phyloP scores from a whole-genome alignment of 1,284 basidiomycete genomes.

The Butyriboletus appendiculatus region DNA sequence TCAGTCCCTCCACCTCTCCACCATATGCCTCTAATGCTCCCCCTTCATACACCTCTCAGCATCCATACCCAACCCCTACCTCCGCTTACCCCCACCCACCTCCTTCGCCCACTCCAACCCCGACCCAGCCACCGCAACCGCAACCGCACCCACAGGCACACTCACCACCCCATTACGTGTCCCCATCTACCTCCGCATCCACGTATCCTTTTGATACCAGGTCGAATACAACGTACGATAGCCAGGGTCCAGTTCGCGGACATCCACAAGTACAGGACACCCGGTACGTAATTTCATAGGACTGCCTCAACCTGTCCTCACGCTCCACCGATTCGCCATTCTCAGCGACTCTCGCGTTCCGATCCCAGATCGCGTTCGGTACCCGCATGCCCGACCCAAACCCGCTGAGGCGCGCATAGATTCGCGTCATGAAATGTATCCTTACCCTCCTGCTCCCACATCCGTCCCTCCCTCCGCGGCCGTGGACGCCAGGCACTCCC shows the following conservation, averaged over 20 bases:
- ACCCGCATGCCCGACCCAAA: constrained; percentile 25
- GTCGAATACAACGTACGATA: constrained; percentile 20
- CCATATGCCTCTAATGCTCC: constrained; percentile 17
- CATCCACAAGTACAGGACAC: constrained; percentile 26
- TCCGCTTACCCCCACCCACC: constrained; percentile 32
- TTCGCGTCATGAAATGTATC: constrained; percentile 31
- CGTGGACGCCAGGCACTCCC: constrained; percentile 24
- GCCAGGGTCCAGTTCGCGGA: constrained; percentile 16
- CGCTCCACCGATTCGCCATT: constrained; percentile 11
- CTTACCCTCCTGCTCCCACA: constrained; percentile 17
- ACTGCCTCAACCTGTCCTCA: not conserved
- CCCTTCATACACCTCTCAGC: constrained; percentile 23
- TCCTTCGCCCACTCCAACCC: constrained; percentile 31
- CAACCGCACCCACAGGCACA: constrained; percentile 18
- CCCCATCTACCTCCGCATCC: constrained; percentile 23
- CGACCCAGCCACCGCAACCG: constrained; percentile 23
- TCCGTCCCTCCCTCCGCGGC: constrained; percentile 18
- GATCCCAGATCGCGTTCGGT: constrained; percentile 26
- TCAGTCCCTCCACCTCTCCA: constrained; percentile 23
- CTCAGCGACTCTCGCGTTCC: constrained; percentile 27
- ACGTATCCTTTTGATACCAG: constrained; percentile 26
- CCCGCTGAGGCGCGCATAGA: constrained; percentile 26
- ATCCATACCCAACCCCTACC: constrained; percentile 29
- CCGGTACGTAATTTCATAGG: constrained; percentile 22
- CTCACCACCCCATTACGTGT: constrained; percentile 25